phyloP scores from a whole-genome alignment of 2,329 filamentous ascomycete genomes.

The Pyricularia grisea region DNA sequence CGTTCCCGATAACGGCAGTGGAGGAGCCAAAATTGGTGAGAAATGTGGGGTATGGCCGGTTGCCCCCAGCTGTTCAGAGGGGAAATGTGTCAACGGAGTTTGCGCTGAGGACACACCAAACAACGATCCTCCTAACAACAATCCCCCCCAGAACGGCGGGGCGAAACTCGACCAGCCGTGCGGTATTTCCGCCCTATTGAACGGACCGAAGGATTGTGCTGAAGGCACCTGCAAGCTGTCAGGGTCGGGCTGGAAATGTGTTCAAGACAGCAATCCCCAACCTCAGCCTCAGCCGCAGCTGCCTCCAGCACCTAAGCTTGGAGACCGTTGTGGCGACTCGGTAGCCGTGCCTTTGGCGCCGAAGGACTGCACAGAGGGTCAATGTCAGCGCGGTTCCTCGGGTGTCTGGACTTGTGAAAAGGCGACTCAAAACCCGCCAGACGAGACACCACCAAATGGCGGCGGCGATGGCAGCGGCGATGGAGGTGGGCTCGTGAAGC shows the following conservation, averaged over 20 bases:
- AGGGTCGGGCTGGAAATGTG: background rate
- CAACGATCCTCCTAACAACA: background rate
- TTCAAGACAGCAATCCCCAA: background rate
- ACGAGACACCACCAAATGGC: background rate
- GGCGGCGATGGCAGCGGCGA: background rate
- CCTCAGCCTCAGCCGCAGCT: background rate
- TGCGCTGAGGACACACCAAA: background rate
- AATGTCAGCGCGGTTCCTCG: background rate
- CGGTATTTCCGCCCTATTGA: background rate
- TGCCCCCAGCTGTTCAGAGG: background rate
- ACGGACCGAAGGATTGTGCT: background rate
- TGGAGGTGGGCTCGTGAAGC: background rate
- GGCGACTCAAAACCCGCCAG: background rate
- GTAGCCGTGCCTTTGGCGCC: background rate
- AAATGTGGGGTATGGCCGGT: background rate
- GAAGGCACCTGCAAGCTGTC: background rate
- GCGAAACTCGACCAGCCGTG: background rate
- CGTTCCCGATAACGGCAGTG: background rate
- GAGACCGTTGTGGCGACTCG: background rate
- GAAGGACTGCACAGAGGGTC: background rate
- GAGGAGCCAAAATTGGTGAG: background rate
- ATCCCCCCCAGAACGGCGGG: background rate
- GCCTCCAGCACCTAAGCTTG: background rate
- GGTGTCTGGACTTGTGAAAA: background rate
- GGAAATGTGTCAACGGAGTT: background rate